Evolutionary conservation across 2,329 filamentous ascomycete genomes (phyloP).

Genomic region (Aspergillus persii): DNA sequence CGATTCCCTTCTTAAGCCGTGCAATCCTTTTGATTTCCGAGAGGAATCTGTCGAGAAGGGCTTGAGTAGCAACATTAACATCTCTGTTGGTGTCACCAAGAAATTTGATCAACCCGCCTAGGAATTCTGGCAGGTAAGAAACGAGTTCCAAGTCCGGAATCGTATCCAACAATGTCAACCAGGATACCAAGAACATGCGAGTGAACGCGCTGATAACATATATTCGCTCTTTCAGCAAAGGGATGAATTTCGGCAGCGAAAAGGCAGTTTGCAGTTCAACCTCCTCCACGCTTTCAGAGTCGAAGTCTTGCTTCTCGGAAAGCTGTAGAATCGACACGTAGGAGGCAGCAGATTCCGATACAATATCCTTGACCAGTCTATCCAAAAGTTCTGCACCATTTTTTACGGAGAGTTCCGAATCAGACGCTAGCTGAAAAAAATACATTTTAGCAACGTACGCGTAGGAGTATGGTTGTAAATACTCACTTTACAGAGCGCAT

Average conservation of each 20-base stretch:
- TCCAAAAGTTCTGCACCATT: slow-evolving; percentile 96
- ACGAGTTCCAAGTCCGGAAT: slow-evolving; percentile 96
- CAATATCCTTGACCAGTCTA: slow-evolving; percentile 91
- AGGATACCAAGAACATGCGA: slow-evolving; percentile 89
- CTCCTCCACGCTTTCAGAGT: slow-evolving; percentile 38
- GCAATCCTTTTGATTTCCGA: slow-evolving; percentile 93
- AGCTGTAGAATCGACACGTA: slow-evolving; percentile 86
- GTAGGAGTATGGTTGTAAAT: neutral
- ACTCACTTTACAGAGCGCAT: slow-evolving; percentile 87
- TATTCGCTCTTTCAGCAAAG: slow-evolving; percentile 88
- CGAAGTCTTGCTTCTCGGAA: slow-evolving; percentile 49
- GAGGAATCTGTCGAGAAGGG: slow-evolving; percentile 83
- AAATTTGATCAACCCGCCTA: slow-evolving; percentile 86
- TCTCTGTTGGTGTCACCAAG: slow-evolving; percentile 87
- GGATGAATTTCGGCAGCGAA: slow-evolving; percentile 85
- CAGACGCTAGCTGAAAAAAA: slow-evolving; percentile 72
- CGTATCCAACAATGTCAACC: slow-evolving; percentile 91
- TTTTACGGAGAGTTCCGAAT: slow-evolving; percentile 95
- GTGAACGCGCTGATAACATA: slow-evolving; percentile 94
- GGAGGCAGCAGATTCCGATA: slow-evolving; percentile 88
- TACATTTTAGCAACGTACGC: slow-evolving; percentile 13
- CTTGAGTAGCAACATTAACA: slow-evolving; percentile 91
- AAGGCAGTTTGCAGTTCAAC: slow-evolving; percentile 77
- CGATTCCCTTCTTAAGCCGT: slow-evolving; percentile 85
- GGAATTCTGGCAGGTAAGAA: slow-evolving; percentile 84